A percentile compares a stretch with the other conserved stretches of the same genome.
Evolutionary conservation across 2,329 filamentous ascomycete species (phyloP).

Genomic region (Leptographium flavum): DNA sequence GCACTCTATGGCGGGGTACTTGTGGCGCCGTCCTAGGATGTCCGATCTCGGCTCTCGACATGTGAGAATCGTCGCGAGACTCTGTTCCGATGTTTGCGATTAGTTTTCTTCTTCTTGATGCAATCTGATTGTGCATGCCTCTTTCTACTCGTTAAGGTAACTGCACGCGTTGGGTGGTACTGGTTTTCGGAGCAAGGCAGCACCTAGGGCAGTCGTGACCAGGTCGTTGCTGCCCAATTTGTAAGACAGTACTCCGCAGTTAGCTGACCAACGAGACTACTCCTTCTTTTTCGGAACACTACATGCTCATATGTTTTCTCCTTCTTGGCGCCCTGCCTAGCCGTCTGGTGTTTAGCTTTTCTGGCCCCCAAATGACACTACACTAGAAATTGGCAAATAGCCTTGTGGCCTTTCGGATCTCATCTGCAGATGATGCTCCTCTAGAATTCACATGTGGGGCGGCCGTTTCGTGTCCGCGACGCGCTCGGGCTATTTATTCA

Average conservation of each 20-base stretch:
- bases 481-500: background rate
- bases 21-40: slow-evolving; percentile 1
- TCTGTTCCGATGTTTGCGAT: background rate
- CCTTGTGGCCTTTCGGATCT: background rate
- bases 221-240: background rate
- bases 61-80: background rate
- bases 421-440: too few relatives aligned
- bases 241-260: background rate
- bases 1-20: slow-evolving; percentile 8
- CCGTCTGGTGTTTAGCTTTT: too few relatives aligned
- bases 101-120: background rate
- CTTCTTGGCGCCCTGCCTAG: background rate
- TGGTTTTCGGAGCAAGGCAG: too few relatives aligned
- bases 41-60: slow-evolving; percentile 8
- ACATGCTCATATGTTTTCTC: background rate
- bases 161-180: too few relatives aligned
- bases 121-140: background rate
- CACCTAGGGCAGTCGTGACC: background rate
- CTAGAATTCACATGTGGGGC: background rate
- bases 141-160: too few relatives aligned
- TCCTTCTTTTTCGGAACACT: too few relatives aligned
- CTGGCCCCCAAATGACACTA: too few relatives aligned
- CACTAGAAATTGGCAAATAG: background rate
- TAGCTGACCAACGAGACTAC: too few relatives aligned
- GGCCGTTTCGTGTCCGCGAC: background rate